Percentiles rank a stretch among this genome's conserved stretches.
phyloP scores from a whole-genome alignment of 2,329 filamentous ascomycete species.

The Coniochaeta prunicola region DNA sequence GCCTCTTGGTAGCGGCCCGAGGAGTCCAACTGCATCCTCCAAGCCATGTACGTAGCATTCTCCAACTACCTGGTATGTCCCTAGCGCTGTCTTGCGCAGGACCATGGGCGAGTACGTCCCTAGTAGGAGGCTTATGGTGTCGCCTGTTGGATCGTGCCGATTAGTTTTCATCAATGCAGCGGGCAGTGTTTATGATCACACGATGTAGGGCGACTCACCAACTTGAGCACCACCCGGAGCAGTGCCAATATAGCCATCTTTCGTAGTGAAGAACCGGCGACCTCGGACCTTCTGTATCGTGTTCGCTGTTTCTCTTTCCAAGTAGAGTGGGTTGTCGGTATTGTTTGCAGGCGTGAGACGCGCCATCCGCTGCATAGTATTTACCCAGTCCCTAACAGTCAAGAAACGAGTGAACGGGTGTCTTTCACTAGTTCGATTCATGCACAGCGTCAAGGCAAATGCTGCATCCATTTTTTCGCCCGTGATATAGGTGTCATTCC shows the following conservation, averaged over 20 bases:
- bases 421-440: conserved; percentile 2
- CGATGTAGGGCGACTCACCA: neutral
- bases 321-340: conserved; percentile 2
- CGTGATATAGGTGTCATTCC: neutral
- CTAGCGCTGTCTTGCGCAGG: neutral
- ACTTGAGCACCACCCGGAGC: conserved; percentile 2
- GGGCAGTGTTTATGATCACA: neutral
- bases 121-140: neutral
- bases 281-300: conserved; percentile 5
- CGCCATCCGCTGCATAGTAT: neutral
- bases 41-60: conserved; percentile 19
- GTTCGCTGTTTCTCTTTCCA: neutral
- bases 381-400: neutral
- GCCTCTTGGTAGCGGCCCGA: conserved; percentile 1
- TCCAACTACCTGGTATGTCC: conserved; percentile 14
- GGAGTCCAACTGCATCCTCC: conserved; percentile 10
- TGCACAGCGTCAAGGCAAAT: conserved; percentile 3
- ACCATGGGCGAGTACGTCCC: conserved; percentile 2
- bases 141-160: neutral
- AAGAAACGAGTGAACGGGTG: neutral
- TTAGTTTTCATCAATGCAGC: neutral
- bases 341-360: neutral
- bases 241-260: conserved; percentile 3
- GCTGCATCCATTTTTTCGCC: conserved; percentile 2
- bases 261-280: conserved; percentile 2